Base-by-base conservation (phyloP, 768 basidiomycete genomes). In the Nidularia pulvinata region DNA sequence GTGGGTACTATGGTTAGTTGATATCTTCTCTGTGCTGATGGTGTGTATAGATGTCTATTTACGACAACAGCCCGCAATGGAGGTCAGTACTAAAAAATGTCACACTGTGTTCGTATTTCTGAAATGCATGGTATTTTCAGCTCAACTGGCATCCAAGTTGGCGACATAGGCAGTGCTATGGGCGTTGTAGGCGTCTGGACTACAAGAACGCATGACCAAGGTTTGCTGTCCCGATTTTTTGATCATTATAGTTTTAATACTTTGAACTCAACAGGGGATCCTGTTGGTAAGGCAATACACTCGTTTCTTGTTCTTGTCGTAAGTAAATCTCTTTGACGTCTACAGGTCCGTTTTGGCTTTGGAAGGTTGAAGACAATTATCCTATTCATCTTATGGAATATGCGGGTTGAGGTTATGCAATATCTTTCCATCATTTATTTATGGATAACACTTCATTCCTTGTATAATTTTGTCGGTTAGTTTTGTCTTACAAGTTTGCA, bases 301-400 rank as follows among this genome's bases (percentile, higher is more conserved):
- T 22, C 16, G 19, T 46, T 11, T 16, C 16, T n/a, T 19, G 19
- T 19, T 19, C 19, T 19, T 50, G n/a, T 39, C 7, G 11, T 33
- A 34, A 16, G n/a, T 19, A n/a, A 10, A 39, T 47, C 4, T 33
- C 6, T 25, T 11, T 33, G 10, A 14, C 19, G 44, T 44, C 16
- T n/a, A 9, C 57, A 88, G 86, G 86, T 43, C 86, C 88, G 2
- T 89, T 88, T 62, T 89, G 86, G 87, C 72, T 89, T 58, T 86
- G 83, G 79, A 86, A 86, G 65, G 80, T 81, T 45, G 68, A 67
- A 14, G 73, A 76, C 7, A 63, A 72, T 49, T 62, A 65, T 60
- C 62, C 71, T 11, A 61, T 65, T 5, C 61, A 72, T 48, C 60
- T 78, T 32, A 70, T 74, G 64, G 71, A 75, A 53, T 68, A 65